Conservation (phyloP, 1,284 basidiomycete genomes). For the Ceratobasidium theobromae region DNA sequence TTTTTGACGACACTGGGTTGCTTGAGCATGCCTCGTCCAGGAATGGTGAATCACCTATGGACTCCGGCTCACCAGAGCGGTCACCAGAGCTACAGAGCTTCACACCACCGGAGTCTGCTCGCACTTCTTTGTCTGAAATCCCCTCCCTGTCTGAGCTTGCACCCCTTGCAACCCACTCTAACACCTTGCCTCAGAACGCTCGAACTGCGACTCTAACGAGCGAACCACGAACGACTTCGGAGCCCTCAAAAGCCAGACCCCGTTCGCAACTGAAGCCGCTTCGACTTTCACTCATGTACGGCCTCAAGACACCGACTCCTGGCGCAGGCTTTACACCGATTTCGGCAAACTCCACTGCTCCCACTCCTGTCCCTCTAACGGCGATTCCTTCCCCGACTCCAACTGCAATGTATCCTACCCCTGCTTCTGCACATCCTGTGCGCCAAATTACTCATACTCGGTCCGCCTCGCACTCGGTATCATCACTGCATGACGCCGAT, state of each 20-base stretch:
- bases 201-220: not conserved
- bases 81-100: not conserved
- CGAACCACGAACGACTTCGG: not conserved
- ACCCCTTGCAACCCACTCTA: not conserved
- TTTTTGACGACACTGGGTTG: no score
- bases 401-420: constrained; percentile 17
- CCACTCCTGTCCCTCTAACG: not conserved
- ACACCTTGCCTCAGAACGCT: not conserved
- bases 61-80: not conserved
- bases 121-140: not conserved
- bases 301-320: constrained; percentile 1
- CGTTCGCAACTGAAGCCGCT: constrained; percentile 26
- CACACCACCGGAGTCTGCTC: not conserved
- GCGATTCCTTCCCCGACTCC: not conserved
- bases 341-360: not conserved
- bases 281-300: constrained; percentile 13
- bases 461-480: not conserved
- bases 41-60: no score
- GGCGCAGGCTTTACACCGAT: not conserved
- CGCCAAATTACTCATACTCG: not conserved
- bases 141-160: not conserved
- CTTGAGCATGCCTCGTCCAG: no score
- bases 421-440: constrained; percentile 15
- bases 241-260: not conserved
- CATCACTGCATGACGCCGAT: not conserved